Percentiles rank a stretch among this genome's conserved stretches.
Conservation (phyloP, 1,139 yeast species). For the Scheffersomyces cryptocercus region DNA sequence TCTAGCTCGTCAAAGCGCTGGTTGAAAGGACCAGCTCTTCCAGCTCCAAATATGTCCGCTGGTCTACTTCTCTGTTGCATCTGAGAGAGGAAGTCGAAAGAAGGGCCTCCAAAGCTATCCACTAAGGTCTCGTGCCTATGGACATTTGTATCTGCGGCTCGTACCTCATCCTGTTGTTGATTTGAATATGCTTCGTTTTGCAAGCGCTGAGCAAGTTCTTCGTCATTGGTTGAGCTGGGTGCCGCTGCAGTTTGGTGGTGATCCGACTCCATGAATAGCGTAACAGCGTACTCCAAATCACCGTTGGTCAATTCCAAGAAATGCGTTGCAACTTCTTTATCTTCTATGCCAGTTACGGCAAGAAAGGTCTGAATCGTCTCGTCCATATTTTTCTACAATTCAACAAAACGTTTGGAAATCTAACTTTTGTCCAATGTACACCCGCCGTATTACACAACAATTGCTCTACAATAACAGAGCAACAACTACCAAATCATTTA, state of each 20-base stretch:
- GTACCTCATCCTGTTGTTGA: conserved; percentile 30
- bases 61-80: conserved; percentile 20
- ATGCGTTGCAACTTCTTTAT: conserved; percentile 68
- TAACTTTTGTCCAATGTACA: no score
- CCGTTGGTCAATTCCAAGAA: conserved; percentile 80
- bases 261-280: conserved; percentile 68
- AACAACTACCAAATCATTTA: no score
- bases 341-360: conserved; percentile 80
- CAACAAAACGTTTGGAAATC: no score
- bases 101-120: conserved; percentile 25
- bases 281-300: conserved; percentile 82
- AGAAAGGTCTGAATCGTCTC: conserved; percentile 71
- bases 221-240: conserved; percentile 44
- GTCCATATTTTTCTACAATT: conserved; percentile 29
- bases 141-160: conserved; percentile 75
- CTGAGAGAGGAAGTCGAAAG: conserved; percentile 10
- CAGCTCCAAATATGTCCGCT: conserved; percentile 43
- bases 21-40: conserved; percentile 45
- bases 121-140: conserved; percentile 81
- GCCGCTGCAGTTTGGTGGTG: conserved; percentile 1
- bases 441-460: no score
- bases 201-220: conserved; percentile 59
- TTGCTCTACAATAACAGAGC: no score
- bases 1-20: conserved; percentile 42
- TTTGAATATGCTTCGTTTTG: conserved; percentile 64